Evolutionary conservation across 129 eudicot genomes (phyloP), one percentile per base, ranked within the genome.

Genomic region (Logfia minima): DNA sequence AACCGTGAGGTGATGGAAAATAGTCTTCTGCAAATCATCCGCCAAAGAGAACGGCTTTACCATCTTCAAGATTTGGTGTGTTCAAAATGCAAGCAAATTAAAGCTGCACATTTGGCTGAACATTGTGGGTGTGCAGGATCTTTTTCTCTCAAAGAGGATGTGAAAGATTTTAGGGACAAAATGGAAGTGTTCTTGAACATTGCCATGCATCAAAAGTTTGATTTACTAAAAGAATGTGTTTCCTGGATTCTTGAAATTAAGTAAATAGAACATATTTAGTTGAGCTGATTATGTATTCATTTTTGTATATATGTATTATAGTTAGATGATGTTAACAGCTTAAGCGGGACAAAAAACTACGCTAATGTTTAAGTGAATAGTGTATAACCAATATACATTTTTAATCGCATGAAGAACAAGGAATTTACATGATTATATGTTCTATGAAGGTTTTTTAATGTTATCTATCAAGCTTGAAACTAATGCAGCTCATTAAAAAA

Each of bases 31-130:
- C 99, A 92, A 71, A 86, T 92, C 32, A 84, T 87, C 17, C 85
- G 99, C 10, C 99, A 95, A 77, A 84, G 99, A 72, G 99, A 95
- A 64, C 85, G 99, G n/a, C 90, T 89, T 5, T 95, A 88, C 80
- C 99, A 95, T 83, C 83, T 95, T 68, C 99, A 95, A 66, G 99
- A 95, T 72, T 83, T 95, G 77, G 92, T 89, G 60, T 92, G 99
- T 85, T 76, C 84, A 10, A 95, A 95, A 77, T 95, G 99, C 85
- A 84, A 84, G 74, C 96, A 89, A 71, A 70, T 92, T 23, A 95
- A 95, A 85, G 99, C 92, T 61, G 90, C 95, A 41, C 99, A 89
- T 41, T 79, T 95, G 74, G 84, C 92, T 6, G 95, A 91, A 72
- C 96, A 91, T 75, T 95, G 99, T 55, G 83, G 82, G 17, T 95